Evolutionary conservation across 2,329 filamentous ascomycete genomes (phyloP).

Genomic region (Aulographum hederae): DNA sequence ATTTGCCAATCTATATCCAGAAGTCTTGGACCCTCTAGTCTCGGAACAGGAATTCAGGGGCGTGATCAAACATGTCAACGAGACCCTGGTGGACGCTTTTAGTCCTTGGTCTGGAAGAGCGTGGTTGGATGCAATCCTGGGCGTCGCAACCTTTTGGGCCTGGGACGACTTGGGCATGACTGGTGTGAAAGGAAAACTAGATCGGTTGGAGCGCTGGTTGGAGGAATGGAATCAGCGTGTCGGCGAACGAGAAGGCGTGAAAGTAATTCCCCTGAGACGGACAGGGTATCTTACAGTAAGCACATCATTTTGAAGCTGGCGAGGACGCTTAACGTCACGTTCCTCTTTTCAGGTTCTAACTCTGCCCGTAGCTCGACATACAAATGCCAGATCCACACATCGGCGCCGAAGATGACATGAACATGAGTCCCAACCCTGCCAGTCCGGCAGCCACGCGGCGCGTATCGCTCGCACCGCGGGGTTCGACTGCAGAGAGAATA

Average conservation of each 20-base stretch:
- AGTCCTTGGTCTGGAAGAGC: slow-evolving; percentile 62
- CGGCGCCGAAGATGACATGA: slow-evolving; percentile 13
- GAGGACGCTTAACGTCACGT: slow-evolving; percentile 2
- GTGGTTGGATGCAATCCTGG: slow-evolving; percentile 60
- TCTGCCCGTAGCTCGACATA: slow-evolving; percentile 46
- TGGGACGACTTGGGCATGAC: slow-evolving; percentile 83
- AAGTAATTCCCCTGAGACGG: slow-evolving; percentile 57
- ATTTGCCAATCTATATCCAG: slow-evolving; percentile 88
- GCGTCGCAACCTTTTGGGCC: slow-evolving; percentile 74
- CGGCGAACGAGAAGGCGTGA: slow-evolving; percentile 43
- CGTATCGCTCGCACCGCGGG: too few relatives aligned
- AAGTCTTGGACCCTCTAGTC: slow-evolving; percentile 78
- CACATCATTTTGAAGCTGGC: slow-evolving; percentile 6
- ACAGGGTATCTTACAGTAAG: slow-evolving; percentile 77
- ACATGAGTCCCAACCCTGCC: too few relatives aligned
- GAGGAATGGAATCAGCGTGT: slow-evolving; percentile 66
- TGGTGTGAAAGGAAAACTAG: slow-evolving; percentile 52
- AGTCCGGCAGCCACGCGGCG: too few relatives aligned
- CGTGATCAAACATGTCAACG: slow-evolving; percentile 67
- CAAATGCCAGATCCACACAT: slow-evolving; percentile 67
- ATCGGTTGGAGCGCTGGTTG: slow-evolving; percentile 59
- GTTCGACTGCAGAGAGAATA: too few relatives aligned
- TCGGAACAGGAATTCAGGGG: slow-evolving; percentile 72
- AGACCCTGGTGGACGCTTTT: slow-evolving; percentile 58
- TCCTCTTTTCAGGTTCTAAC: background rate